phyloP scores from a whole-genome alignment of 139 green algal genomes.

The Tetradesmus lagerheimii region DNA sequence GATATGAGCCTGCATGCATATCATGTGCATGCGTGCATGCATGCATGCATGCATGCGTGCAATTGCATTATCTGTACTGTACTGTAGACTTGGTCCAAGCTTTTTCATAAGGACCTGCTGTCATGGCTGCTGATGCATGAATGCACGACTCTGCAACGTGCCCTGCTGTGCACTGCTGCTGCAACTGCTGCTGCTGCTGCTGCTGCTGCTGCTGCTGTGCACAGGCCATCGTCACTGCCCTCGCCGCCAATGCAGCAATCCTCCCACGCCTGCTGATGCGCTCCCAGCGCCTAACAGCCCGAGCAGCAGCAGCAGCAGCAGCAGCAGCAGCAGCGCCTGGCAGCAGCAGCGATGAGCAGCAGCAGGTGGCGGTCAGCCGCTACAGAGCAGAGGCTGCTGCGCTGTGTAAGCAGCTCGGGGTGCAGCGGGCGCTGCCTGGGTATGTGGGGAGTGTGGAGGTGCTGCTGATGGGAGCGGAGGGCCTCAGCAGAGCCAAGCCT shows the following conservation, averaged over 20 bases:
- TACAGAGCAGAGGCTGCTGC: background rate
- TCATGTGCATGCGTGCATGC: too few species aligned
- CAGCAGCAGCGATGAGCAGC: background rate
- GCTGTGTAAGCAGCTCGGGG: background rate
- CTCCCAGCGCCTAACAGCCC: background rate
- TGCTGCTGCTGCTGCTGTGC: background rate
- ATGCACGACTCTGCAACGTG: background rate
- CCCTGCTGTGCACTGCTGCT: background rate
- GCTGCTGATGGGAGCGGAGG: background rate
- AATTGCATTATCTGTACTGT: too few species aligned
- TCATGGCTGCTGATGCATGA: too few species aligned
- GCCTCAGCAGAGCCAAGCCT: background rate
- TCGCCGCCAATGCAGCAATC: background rate
- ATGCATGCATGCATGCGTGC: background rate
- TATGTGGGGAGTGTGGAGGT: background rate
- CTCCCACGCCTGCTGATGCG: background rate
- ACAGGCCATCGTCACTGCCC: background rate
- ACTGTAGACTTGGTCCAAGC: too few species aligned
- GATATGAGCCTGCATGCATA: too few species aligned
- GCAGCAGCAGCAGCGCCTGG: background rate
- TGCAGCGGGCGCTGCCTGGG: background rate
- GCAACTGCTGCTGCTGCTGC: background rate
- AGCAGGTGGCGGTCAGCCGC: background rate
- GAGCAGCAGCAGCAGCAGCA: background rate
- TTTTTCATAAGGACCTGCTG: too few species aligned